Percentiles rank a stretch among this genome's conserved stretches.
Conservation (phyloP, 768 basidiomycete species). For the Podaxis sp. region DNA sequence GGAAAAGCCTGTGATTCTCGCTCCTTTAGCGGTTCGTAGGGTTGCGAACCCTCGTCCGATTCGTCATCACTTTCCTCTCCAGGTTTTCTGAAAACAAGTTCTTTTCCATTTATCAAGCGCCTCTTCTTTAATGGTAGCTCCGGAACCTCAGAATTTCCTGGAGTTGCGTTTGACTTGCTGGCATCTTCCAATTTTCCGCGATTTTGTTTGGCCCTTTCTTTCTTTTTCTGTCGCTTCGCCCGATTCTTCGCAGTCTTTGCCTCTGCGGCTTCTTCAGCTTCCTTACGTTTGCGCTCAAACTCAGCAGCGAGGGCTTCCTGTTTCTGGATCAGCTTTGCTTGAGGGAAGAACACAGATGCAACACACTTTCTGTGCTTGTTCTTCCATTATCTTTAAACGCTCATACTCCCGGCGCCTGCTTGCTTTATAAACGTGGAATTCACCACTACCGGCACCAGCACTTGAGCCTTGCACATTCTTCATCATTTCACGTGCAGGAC, state of each 20-base stretch:
- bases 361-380: constrained; percentile 69
- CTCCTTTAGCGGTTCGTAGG: constrained; percentile 1
- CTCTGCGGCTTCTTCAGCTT: constrained; percentile 67
- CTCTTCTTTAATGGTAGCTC: constrained; percentile 69
- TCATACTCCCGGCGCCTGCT: constrained; percentile 93
- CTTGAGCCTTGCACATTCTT: constrained; percentile 98
- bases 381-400: constrained; percentile 86
- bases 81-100: constrained; percentile 49
- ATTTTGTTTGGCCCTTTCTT: constrained; percentile 54
- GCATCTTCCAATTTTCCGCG: constrained; percentile 22
- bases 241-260: constrained; percentile 95
- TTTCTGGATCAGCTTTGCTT: not conserved
- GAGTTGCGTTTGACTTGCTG: constrained; percentile 16
- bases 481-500: constrained; percentile 93
- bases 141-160: constrained; percentile 10
- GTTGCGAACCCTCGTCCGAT: constrained; percentile 21
- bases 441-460: constrained; percentile 95
- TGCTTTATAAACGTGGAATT: constrained; percentile 99
- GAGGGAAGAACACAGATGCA: not conserved
- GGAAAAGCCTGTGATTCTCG: not conserved
- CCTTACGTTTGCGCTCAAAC: constrained; percentile 70
- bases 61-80: constrained; percentile 37
- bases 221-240: constrained; percentile 91
- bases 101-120: constrained; percentile 74
- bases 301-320: constrained; percentile 71